Conservation (phyloP, 2,329 filamentous ascomycete species). For the Penicillium decumbens region DNA sequence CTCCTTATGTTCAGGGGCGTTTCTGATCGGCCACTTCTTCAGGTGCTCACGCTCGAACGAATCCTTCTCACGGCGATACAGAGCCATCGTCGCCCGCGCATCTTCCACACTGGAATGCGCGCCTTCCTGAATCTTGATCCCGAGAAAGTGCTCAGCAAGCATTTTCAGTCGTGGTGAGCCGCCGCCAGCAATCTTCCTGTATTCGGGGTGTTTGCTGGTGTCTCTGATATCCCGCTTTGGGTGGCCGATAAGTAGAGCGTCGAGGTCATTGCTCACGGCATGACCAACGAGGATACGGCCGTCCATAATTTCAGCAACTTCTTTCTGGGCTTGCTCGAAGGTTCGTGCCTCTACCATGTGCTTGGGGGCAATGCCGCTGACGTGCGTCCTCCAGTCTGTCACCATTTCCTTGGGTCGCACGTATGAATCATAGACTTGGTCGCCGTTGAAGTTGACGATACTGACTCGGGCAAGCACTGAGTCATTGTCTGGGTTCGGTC, state of each 20-base stretch:
- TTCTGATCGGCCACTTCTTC: conserved; percentile 55
- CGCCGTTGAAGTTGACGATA: conserved; percentile 87
- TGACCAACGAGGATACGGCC: conserved; percentile 76
- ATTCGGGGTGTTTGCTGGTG: conserved; percentile 72
- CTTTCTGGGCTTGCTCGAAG: conserved; percentile 72
- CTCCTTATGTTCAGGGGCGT: conserved; percentile 31
- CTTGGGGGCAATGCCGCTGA: conserved; percentile 73
- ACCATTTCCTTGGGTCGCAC: conserved; percentile 73
- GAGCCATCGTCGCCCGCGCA: conserved; percentile 80
- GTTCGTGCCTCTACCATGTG: conserved; percentile 65
- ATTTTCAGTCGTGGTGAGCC: conserved; percentile 52
- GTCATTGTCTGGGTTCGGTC: conserved; percentile 56
- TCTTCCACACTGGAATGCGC: conserved; percentile 65
- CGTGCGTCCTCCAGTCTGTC: conserved; percentile 82
- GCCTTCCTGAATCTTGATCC: conserved; percentile 56
- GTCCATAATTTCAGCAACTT: conserved; percentile 64
- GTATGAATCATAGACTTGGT: conserved; percentile 90
- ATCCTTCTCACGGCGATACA: conserved; percentile 78
- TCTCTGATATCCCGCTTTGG: conserved; percentile 75
- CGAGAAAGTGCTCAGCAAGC: conserved; percentile 54
- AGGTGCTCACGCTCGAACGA: conserved; percentile 78
- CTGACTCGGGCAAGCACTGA: conserved; percentile 82
- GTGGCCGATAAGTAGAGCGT: conserved; percentile 71
- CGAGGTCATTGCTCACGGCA: conserved; percentile 71
- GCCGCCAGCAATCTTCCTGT: conserved; percentile 56